Evolutionary conservation across 257 asterid genomes (phyloP).

Genomic region (Ajuga chamaepitys): DNA sequence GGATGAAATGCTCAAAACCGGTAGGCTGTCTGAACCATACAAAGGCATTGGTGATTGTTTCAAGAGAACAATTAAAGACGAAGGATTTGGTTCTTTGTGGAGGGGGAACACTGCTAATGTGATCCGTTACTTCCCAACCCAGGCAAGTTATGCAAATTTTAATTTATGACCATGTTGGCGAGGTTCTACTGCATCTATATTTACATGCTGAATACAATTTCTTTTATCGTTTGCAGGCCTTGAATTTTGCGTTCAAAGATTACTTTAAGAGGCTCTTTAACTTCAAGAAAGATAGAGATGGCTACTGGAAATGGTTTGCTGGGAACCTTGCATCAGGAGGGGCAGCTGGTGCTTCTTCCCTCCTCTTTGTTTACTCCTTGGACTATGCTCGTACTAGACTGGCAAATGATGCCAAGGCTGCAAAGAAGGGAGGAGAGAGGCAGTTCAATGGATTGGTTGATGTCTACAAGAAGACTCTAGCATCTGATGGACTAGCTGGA

Average conservation of each 20-base stretch:
- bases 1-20: conserved; percentile 36
- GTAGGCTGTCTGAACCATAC: conserved; percentile 36
- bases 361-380: conserved; percentile 33
- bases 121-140: conserved; percentile 46
- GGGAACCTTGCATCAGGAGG: conserved; percentile 35
- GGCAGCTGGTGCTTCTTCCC: conserved; percentile 42
- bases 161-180: background rate
- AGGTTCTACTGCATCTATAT: background rate
- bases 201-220: background rate
- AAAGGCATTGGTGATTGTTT: conserved; percentile 32
- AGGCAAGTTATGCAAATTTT: conserved; percentile 17
- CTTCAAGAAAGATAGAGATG: conserved; percentile 40
- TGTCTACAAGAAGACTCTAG: conserved; percentile 35
- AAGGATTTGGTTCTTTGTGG: conserved; percentile 36
- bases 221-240: conserved; percentile 18
- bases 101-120: conserved; percentile 50
- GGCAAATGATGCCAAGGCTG: conserved; percentile 74
- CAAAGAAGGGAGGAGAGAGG: conserved; percentile 70
- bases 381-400: conserved; percentile 40
- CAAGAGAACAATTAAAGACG: conserved; percentile 26
- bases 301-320: conserved; percentile 44
- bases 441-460: conserved; percentile 39
- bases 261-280: conserved; percentile 35
- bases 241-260: conserved; percentile 40
- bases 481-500: conserved; percentile 38